These are phyloP conservation scores for Pseudomassariella vexata DNA, from an alignment of 2,329 filamentous ascomycete species.

Conservation along the genomic window DNA sequence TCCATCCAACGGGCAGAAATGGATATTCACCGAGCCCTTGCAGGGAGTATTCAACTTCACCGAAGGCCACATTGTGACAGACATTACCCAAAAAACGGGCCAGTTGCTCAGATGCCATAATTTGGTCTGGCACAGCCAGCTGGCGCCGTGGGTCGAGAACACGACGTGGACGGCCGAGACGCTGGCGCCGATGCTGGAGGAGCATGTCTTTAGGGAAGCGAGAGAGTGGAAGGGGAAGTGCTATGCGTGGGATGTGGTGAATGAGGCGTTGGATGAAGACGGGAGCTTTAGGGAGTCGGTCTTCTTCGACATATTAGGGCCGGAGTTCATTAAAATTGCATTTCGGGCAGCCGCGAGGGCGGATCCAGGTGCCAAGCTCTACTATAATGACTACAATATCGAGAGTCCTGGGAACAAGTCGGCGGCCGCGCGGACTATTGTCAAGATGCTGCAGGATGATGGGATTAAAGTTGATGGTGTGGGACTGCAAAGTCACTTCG, in stretches of 20 bases:
- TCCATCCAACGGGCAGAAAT: slow-evolving; percentile 54
- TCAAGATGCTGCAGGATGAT: slow-evolving; percentile 26
- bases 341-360: slow-evolving; percentile 43
- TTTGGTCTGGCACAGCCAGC: slow-evolving; percentile 38
- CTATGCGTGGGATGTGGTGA: slow-evolving; percentile 53
- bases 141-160: slow-evolving; percentile 43
- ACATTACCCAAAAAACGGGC: slow-evolving; percentile 33
- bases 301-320: slow-evolving; percentile 45
- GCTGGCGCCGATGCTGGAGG: slow-evolving; percentile 43
- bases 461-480: slow-evolving; percentile 46
- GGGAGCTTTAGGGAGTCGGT: slow-evolving; percentile 40
- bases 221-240: slow-evolving; percentile 42
- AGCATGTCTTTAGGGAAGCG: slow-evolving; percentile 44
- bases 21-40: slow-evolving; percentile 54
- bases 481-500: slow-evolving; percentile 45
- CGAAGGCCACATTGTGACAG: slow-evolving; percentile 44
- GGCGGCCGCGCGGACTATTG: slow-evolving; percentile 26
- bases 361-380: slow-evolving; percentile 45
- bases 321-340: slow-evolving; percentile 45
- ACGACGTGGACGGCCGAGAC: slow-evolving; percentile 45
- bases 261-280: slow-evolving; percentile 52
- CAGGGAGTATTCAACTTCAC: slow-evolving; percentile 56
- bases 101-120: slow-evolving; percentile 55
- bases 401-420: slow-evolving; percentile 34
- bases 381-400: slow-evolving; percentile 57